Conservation (phyloP, 1,139 yeast species). For the Arxiozyma telluris region DNA sequence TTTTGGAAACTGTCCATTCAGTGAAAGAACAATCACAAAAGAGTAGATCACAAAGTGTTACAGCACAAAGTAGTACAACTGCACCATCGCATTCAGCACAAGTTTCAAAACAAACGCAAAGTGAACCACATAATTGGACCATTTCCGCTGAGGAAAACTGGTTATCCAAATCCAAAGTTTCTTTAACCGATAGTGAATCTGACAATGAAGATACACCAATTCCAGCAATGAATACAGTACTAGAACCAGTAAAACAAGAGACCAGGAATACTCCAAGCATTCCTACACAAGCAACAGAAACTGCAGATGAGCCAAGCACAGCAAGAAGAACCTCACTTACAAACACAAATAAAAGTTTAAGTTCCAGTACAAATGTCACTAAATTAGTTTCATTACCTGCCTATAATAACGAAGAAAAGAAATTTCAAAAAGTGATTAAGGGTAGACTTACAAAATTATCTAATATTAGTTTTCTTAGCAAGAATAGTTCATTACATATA, state of each 20-base stretch:
- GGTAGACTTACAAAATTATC: neutral
- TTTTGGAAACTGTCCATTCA: conserved; percentile 2
- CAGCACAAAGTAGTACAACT: neutral
- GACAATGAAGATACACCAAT: neutral
- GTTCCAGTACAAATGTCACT: neutral
- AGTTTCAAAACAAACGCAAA: neutral
- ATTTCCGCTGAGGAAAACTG: neutral
- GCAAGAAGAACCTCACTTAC: too few relatives aligned
- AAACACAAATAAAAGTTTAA: neutral
- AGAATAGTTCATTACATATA: neutral
- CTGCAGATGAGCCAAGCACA: neutral
- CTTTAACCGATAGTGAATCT: conserved; percentile 3
- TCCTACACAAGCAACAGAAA: neutral
- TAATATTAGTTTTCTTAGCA: neutral
- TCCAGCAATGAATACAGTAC: neutral
- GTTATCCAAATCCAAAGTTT: conserved; percentile 4
- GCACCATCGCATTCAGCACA: neutral
- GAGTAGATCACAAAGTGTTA: neutral
- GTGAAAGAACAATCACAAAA: conserved; percentile 1
- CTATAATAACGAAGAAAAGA: neutral
- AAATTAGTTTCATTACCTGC: neutral
- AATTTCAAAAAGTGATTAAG: neutral
- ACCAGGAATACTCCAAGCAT: neutral
- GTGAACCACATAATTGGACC: neutral
- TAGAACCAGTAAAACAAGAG: neutral